Conservation (phyloP, 2,329 filamentous ascomycete species). For the Aspergillus novofumigatus region DNA sequence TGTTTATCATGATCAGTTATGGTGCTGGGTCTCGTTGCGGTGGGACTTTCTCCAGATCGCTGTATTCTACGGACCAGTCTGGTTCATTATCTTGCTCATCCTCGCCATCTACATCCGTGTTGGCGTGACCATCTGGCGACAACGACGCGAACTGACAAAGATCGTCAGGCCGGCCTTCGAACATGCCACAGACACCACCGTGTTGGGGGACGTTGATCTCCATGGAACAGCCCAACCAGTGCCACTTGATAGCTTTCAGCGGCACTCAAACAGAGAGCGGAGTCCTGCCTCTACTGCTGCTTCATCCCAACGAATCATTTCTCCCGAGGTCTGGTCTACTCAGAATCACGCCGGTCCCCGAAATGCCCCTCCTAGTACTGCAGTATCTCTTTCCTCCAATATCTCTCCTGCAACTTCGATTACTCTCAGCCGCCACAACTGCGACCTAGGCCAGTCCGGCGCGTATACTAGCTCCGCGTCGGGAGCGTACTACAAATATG, state of each 20-base stretch:
- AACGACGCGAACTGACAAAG: neutral
- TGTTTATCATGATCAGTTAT: conserved; percentile 29
- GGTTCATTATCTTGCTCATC: conserved; percentile 17
- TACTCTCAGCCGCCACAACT: no score
- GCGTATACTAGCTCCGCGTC: neutral
- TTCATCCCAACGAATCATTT: no score
- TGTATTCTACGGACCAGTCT: conserved; percentile 57
- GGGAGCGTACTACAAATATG: conserved; percentile 1
- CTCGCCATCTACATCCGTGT: conserved; percentile 22
- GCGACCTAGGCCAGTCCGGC: neutral
- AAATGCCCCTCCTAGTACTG: no score
- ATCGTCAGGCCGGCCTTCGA: neutral
- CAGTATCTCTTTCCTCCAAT: no score
- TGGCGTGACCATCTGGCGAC: neutral
- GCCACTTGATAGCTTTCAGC: neutral
- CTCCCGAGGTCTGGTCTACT: no score
- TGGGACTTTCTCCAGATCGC: conserved; percentile 68
- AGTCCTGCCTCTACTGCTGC: neutral
- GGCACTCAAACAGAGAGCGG: neutral
- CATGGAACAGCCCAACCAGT: neutral
- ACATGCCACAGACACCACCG: neutral
- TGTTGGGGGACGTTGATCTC: neutral
- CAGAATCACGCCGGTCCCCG: no score
- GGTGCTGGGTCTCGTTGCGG: conserved; percentile 67
- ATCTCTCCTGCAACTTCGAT: no score